Percentiles rank a stretch among this genome's conserved stretches.
These are phyloP conservation scores for Ganoderma sinense DNA, from an alignment of 1,284 basidiomycete genomes.

Conservation along the genomic window DNA sequence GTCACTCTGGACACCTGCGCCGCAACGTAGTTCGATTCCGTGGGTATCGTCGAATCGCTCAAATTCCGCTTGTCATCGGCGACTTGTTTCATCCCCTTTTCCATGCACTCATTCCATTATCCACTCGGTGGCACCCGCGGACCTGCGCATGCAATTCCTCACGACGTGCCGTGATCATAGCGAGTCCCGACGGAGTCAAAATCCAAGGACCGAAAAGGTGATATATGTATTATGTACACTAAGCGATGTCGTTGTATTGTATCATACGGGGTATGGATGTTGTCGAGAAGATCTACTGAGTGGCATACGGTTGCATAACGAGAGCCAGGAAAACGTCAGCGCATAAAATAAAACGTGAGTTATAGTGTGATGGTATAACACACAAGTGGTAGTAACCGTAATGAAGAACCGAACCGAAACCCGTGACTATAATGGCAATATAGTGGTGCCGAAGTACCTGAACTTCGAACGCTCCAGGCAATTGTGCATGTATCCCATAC, in stretches of 20 bases:
- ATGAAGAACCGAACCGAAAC: conserved; percentile 9
- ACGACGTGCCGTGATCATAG: not conserved
- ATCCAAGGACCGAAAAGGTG: not conserved
- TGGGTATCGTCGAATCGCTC: conserved; percentile 3
- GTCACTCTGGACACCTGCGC: conserved; percentile 1
- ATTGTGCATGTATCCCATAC: not conserved
- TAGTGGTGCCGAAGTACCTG: not conserved
- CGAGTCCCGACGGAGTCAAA: conserved; percentile 1
- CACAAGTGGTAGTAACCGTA: conserved; percentile 20
- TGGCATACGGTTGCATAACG: conserved; percentile 30
- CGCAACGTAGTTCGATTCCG: conserved; percentile 7
- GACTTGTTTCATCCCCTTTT: conserved; percentile 1
- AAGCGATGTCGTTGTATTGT: conserved; percentile 20
- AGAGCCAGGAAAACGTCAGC: conserved; percentile 1
- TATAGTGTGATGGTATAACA: conserved; percentile 21
- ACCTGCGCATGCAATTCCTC: conserved; percentile 1
- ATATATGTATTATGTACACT: conserved; percentile 22
- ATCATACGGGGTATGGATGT: conserved; percentile 30
- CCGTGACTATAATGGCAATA: not conserved
- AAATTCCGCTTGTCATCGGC: conserved; percentile 20
- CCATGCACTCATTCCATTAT: not conserved
- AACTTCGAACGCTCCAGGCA: not conserved
- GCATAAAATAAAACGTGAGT: not conserved
- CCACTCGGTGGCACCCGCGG: not conserved
- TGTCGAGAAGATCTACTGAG: conserved; percentile 19